phyloP scores from a whole-genome alignment of 140 eudicot genomes.

The Flaveria floridana region DNA sequence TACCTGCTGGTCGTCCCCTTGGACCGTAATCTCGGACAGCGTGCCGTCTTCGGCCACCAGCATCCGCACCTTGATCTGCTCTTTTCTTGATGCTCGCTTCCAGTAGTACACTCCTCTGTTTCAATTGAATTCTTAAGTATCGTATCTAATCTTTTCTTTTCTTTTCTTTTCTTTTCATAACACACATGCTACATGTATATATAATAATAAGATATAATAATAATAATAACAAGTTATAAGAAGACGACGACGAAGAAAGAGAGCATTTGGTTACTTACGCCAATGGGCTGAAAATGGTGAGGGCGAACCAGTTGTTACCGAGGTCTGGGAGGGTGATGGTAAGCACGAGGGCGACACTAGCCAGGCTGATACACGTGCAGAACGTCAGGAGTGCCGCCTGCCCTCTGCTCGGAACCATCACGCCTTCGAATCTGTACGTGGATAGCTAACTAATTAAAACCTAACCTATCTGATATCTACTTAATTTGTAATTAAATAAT shows the following conservation, averaged over 20 bases:
- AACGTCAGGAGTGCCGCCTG: slow-evolving; percentile 88
- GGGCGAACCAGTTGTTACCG: slow-evolving; percentile 78
- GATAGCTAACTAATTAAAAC: no score
- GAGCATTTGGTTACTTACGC: slow-evolving; percentile 55
- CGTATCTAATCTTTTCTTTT: no score
- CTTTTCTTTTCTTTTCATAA: no score
- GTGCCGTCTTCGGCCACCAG: slow-evolving; percentile 71
- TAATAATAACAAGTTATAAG: no score
- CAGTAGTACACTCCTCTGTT: slow-evolving; percentile 82
- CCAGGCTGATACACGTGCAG: slow-evolving; percentile 91
- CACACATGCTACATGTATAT: no score
- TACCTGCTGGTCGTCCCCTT: slow-evolving; percentile 91
- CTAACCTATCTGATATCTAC: neutral
- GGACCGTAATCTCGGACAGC: slow-evolving; percentile 72
- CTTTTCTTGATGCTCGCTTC: slow-evolving; percentile 86
- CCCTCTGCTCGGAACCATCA: slow-evolving; percentile 93
- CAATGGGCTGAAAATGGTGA: slow-evolving; percentile 66
- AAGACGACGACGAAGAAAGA: no score
- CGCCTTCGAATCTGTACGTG: slow-evolving; percentile 64
- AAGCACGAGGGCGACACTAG: slow-evolving; percentile 84
- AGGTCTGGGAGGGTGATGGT: slow-evolving; percentile 76
- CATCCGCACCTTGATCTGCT: slow-evolving; percentile 88
- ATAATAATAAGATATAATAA: no score
- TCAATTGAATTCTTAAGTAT: neutral
- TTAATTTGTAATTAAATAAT: no score